Base-by-base conservation (phyloP, 2,329 filamentous ascomycete genomes). In the Xylaria sp. region DNA sequence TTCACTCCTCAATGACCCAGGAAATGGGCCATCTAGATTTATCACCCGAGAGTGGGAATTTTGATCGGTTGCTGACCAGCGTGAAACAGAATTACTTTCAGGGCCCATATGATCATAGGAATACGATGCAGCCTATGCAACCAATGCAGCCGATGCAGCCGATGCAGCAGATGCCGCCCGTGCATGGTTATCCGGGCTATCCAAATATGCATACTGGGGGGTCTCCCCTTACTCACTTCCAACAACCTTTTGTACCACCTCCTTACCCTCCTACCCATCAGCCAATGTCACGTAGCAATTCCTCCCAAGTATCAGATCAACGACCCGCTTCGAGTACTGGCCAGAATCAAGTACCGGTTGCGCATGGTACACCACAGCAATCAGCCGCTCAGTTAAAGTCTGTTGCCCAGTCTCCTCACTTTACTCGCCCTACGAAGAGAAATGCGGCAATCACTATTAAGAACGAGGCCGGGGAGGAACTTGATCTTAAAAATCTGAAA, bases 401-500 rank as follows among this genome's bases (percentile, higher is more conserved):
- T 1, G 74, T 78, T 2, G 77, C 80, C 66, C 76, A 80, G 2
- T 79, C 81, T 15, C 80, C 79, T 44, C 80, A 78, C 66, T 86
- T 86, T 65, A 77, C 82, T 77, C 87, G 84, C 73, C 75, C 76
- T 29, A 82, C 82, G 22, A 84, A 84, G 77, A 92, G 91, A 84
- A 93, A 88, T 79, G 89, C 89, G 54, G 89, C 91, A 0, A 91
- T 97, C 71, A 85, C 89, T 55, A 97, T 97, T 83, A 96, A 93
- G 84, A 92, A 93, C 75, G 86, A 90, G 33, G 86, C 90, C 63
- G 94, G 93, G 69, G 93, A 96, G 76, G 87, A 89, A 33, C 83
- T 97, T 13, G 89, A 93, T 73, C 86, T 84, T 82, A 92, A 82
- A 77, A 87, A 81, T 61, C 81, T 87, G 68, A 88, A 88, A 77